These are phyloP conservation scores for Russula foetens DNA, from an alignment of 768 basidiomycete genomes.

Conservation along the genomic window DNA sequence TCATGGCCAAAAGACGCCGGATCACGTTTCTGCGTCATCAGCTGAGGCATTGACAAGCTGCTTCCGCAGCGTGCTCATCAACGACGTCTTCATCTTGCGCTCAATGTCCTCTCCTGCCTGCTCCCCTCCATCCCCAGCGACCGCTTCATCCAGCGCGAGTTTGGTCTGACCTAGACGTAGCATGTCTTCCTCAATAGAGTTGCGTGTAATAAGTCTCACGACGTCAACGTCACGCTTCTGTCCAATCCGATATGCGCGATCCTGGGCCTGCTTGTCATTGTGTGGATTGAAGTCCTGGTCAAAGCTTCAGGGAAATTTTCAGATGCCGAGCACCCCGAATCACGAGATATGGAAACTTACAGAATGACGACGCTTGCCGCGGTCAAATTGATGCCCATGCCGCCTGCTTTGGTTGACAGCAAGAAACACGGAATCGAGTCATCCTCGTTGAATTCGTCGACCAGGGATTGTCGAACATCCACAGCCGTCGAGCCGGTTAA, in stretches of 20 bases:
- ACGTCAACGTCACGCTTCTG: conserved; percentile 93
- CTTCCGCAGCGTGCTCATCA: conserved; percentile 77
- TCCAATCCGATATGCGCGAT: conserved; percentile 94
- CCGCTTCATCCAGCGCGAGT: conserved; percentile 86
- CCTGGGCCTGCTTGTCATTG: conserved; percentile 96
- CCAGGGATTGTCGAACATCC: conserved; percentile 84
- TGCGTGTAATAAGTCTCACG: conserved; percentile 84
- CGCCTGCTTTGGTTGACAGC: conserved; percentile 87
- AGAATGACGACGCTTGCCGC: conserved; percentile 94
- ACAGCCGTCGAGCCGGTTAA: conserved; percentile 93
- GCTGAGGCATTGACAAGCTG: conserved; percentile 34
- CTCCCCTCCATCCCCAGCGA: conserved; percentile 68
- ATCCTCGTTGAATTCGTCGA: conserved; percentile 92
- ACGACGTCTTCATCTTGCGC: conserved; percentile 72
- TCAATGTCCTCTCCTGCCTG: conserved; percentile 48
- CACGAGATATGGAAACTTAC: conserved; percentile 34
- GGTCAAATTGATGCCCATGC: conserved; percentile 95
- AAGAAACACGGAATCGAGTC: conserved; percentile 82
- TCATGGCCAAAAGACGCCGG: background rate
- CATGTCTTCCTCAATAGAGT: conserved; percentile 97
- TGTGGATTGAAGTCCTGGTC: conserved; percentile 98
- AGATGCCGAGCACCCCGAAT: background rate
- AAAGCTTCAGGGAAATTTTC: conserved; percentile 45
- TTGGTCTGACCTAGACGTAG: conserved; percentile 82
- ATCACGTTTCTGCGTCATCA: background rate